These are phyloP conservation scores for Wilhelminamyces savonicus DNA, from an alignment of 805 yeast species.

Conservation along the genomic window DNA sequence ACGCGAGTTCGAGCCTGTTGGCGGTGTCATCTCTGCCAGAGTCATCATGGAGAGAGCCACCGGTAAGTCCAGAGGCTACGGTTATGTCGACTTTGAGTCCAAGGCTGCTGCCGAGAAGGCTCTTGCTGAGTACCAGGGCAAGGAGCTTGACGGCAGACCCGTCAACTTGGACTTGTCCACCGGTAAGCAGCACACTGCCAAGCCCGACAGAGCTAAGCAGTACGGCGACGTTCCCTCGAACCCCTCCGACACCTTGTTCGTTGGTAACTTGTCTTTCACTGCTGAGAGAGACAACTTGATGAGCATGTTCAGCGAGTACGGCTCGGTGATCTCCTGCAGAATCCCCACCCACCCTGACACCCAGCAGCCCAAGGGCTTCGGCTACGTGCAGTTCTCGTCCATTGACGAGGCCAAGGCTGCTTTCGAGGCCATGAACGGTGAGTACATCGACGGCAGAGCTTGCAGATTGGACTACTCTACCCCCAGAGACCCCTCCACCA, in stretches of 20 bases:
- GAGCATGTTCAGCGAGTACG: constrained; percentile 68
- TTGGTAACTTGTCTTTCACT: constrained; percentile 93
- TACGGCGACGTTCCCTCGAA: constrained; percentile 87
- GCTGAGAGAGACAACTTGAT: constrained; percentile 75
- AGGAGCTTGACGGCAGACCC: constrained; percentile 95
- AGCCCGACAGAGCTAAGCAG: constrained; percentile 75
- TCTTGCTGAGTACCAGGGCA: constrained; percentile 76
- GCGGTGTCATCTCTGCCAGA: constrained; percentile 84
- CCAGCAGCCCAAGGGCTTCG: constrained; percentile 98
- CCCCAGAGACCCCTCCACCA: constrained; percentile 56
- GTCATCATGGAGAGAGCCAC: constrained; percentile 90
- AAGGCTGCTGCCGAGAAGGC: constrained; percentile 83
- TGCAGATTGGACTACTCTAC: constrained; percentile 93
- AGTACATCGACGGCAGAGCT: constrained; percentile 83
- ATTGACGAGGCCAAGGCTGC: constrained; percentile 91
- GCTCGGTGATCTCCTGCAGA: constrained; percentile 83
- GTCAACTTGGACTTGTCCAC: constrained; percentile 89
- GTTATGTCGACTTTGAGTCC: constrained; percentile 89
- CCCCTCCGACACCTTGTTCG: constrained; percentile 93
- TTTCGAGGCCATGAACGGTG: constrained; percentile 80
- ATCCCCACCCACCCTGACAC: constrained; percentile 98
- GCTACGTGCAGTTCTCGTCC: constrained; percentile 86
- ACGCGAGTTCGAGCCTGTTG: constrained; percentile 74
- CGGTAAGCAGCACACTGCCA: constrained; percentile 62
- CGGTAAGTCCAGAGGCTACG: constrained; percentile 94